A percentile compares a stretch with the other conserved stretches of the same genome.
phyloP scores from a whole-genome alignment of 2,329 filamentous ascomycete genomes.

The Apiospora malaysiana region DNA sequence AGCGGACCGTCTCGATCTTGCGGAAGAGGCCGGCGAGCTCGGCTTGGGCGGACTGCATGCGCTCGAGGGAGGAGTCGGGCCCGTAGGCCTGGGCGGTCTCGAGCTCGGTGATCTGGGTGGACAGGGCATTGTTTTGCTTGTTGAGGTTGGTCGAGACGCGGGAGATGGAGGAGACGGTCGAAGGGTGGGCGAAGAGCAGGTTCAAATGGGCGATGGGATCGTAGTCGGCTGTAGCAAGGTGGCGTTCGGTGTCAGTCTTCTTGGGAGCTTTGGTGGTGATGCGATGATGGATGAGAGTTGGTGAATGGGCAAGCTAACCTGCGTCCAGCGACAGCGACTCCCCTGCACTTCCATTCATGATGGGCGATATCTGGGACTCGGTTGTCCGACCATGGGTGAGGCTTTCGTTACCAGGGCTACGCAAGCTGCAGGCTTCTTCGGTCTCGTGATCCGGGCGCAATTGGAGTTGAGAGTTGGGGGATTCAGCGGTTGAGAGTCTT shows the following conservation, averaged over 20 bases:
- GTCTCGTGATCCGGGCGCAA: not conserved
- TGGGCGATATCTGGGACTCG: constrained; percentile 24
- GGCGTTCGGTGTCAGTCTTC: not conserved
- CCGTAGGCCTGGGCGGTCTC: constrained; percentile 81
- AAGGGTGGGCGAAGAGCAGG: constrained; percentile 88
- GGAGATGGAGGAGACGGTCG: constrained; percentile 78
- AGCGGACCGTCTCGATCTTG: constrained; percentile 92
- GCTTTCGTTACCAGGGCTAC: not conserved
- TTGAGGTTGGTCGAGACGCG: constrained; percentile 76
- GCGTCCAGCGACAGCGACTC: constrained; percentile 49
- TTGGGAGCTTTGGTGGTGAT: not conserved
- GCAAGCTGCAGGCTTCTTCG: not conserved
- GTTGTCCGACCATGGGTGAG: not conserved
- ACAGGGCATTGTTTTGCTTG: constrained; percentile 81
- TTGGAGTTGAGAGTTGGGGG: not conserved
- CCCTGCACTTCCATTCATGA: constrained; percentile 48
- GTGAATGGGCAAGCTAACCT: constrained; percentile 44
- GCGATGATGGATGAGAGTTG: too few species aligned
- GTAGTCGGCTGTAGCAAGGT: constrained; percentile 68
- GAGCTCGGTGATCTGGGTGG: constrained; percentile 75
- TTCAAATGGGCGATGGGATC: constrained; percentile 94
- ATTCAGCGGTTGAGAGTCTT: not conserved
- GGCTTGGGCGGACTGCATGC: constrained; percentile 88
- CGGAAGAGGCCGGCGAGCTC: constrained; percentile 90
- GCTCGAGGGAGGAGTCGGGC: constrained; percentile 84